These are phyloP conservation scores for Asterophora parasitica DNA, from an alignment of 768 basidiomycete genomes.

Conservation along the genomic window DNA sequence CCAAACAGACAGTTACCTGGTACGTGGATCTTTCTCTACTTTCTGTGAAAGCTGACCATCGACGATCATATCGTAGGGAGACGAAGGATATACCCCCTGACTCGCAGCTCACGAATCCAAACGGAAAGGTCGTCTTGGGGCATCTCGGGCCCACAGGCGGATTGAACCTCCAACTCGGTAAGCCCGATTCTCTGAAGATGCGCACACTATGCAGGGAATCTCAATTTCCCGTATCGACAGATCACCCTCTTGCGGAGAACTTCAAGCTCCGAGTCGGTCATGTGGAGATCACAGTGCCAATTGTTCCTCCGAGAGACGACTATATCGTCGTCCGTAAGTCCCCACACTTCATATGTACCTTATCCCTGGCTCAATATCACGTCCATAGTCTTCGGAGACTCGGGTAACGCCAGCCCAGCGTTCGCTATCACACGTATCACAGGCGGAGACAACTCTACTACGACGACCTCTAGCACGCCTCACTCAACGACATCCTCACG, in stretches of 20 bases:
- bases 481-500: constrained; percentile 1
- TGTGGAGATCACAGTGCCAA: constrained; percentile 49
- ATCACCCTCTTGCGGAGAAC: constrained; percentile 48
- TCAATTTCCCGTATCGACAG: constrained; percentile 28
- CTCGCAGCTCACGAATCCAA: constrained; percentile 41
- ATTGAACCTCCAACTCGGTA: constrained; percentile 52
- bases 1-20: constrained; percentile 49
- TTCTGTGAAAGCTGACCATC: not conserved
- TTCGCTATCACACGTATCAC: constrained; percentile 59
- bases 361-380: constrained; percentile 7
- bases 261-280: constrained; percentile 50
- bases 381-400: constrained; percentile 57
- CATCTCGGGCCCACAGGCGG: constrained; percentile 35
- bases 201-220: not conserved
- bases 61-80: constrained; percentile 34
- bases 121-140: constrained; percentile 50
- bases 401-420: constrained; percentile 53
- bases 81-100: constrained; percentile 41
- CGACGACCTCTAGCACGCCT: constrained; percentile 12
- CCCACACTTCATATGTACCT: not conserved
- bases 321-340: constrained; percentile 64
- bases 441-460: constrained; percentile 19
- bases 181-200: constrained; percentile 14
- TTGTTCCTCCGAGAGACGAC: constrained; percentile 35
- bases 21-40: constrained; percentile 21